Evolutionary conservation across 2,329 filamentous ascomycete species (phyloP), one percentile per base, ranked within the genome.

Genomic region (Colletotrichum noveboracense): DNA sequence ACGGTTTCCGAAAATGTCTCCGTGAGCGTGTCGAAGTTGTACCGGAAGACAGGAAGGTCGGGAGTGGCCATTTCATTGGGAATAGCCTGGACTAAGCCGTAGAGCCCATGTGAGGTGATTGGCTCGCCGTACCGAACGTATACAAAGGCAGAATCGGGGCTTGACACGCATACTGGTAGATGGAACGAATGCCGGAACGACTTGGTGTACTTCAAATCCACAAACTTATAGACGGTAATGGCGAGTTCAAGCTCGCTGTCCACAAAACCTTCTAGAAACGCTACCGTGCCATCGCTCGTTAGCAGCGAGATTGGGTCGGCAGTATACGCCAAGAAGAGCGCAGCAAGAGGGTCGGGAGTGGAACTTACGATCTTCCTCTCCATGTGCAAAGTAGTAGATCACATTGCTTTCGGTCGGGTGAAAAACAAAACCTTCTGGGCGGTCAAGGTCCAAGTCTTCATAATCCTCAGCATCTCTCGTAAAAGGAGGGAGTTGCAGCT

Each of bases 21-120:
- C 4, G 13, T 76, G 9, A 52, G 7, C 1, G 30, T 34, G 6
- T 76, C 62, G 36, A 76, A 76, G 24, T 74, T 74, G 60, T 61
- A 21, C 3, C 14, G 56, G 16, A 6, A 9, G 6, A 74, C 5
- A 13, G 34, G 6, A 32, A n/a, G 16, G 0, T 38, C 26, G 7
- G 10, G 13, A 6, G 7, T 67, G 13, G 6, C 7, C 18, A 13
- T 4, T 4, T 30, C 28, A 3, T 3, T 26, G 12, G 12, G 18
- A 6, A 18, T 14, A 14, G 5, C 16, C 5, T 14, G 30, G 6
- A 26, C 62, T 21, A 64, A 16, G 16, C 55, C 64, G 56, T 38
- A 58, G 6, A 70, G 66, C 16, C 71, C 71, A 10, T 70, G 43
- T 12, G 48, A n/a, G 7, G 60, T 75, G 28, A 65, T 58, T 3